Percentiles rank a stretch among this genome's conserved stretches.
These are phyloP conservation scores for Alloascoidea africana DNA, from an alignment of 805 yeast genomes.

Conservation along the genomic window DNA sequence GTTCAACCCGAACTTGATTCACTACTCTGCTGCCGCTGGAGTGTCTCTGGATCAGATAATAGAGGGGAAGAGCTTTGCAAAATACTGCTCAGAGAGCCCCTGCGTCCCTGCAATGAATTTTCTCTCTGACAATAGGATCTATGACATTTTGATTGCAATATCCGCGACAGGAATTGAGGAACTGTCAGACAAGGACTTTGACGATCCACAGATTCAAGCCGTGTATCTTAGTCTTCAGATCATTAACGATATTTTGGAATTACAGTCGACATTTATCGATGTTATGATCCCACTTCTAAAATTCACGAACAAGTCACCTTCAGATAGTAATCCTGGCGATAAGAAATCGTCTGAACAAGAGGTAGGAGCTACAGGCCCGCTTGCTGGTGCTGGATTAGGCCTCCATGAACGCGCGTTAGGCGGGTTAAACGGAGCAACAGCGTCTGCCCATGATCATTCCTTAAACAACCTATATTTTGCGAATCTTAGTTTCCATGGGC, in stretches of 20 bases:
- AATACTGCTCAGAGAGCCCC: constrained; percentile 51
- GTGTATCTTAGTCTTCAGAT: constrained; percentile 28
- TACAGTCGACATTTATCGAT: constrained; percentile 47
- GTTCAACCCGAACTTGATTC: constrained; percentile 36
- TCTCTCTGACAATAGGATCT: constrained; percentile 44
- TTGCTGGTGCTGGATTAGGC: no score
- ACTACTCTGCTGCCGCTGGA: constrained; percentile 35
- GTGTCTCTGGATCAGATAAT: constrained; percentile 35
- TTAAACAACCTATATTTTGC: not conserved
- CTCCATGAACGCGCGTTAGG: no score
- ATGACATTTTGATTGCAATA: constrained; percentile 38
- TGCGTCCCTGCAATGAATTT: constrained; percentile 49
- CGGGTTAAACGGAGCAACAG: no score
- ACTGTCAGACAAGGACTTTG: constrained; percentile 23
- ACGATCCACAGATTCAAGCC: constrained; percentile 19
- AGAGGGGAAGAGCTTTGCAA: constrained; percentile 25
- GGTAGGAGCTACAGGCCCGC: no score
- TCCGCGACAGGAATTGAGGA: constrained; percentile 46
- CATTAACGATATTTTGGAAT: constrained; percentile 27
- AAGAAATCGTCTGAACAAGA: not conserved
- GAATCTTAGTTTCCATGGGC: constrained; percentile 40
- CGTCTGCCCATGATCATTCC: no score
- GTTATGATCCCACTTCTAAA: constrained; percentile 35
- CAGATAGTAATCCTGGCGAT: not conserved
- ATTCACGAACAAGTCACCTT: not conserved